phyloP scores from a whole-genome alignment of 257 asterid genomes.

The Avicennia marina region DNA sequence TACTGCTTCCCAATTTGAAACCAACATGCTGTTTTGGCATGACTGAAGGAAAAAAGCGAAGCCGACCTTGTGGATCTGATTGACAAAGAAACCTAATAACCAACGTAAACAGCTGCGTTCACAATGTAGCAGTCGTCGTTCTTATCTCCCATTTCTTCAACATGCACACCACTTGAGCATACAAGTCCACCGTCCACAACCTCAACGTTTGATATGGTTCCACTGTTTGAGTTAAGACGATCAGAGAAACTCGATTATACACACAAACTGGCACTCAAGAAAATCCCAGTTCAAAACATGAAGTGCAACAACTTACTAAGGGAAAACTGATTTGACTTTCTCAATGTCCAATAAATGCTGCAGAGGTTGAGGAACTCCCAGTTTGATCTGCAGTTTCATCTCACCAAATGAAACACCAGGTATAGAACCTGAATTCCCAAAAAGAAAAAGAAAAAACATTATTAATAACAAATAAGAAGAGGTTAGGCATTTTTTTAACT shows the following conservation, averaged over 20 bases:
- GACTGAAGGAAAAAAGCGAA: slow-evolving; percentile 1
- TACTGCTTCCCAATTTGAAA: neutral
- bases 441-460: neutral
- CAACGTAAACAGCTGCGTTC: slow-evolving; percentile 94
- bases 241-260: slow-evolving; percentile 4
- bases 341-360: slow-evolving; percentile 68
- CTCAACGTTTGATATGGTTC: slow-evolving; percentile 71
- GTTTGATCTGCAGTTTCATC: slow-evolving; percentile 92
- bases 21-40: neutral
- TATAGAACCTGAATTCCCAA: slow-evolving; percentile 52
- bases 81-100: slow-evolving; percentile 39
- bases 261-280: neutral
- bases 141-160: slow-evolving; percentile 96
- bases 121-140: slow-evolving; percentile 89
- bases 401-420: slow-evolving; percentile 89
- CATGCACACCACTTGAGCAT: slow-evolving; percentile 91
- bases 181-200: slow-evolving; percentile 88
- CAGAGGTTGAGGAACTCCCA: slow-evolving; percentile 81
- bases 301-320: slow-evolving; percentile 64
- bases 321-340: slow-evolving; percentile 88
- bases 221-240: slow-evolving; percentile 35
- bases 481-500: too few relatives aligned
- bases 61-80: slow-evolving; percentile 23
- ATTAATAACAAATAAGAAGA: neutral
- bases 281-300: neutral